A percentile compares a stretch with the other conserved stretches of the same genome.
phyloP scores from a whole-genome alignment of 2,329 filamentous ascomycete genomes.

The Paracamarosporium sp. region DNA sequence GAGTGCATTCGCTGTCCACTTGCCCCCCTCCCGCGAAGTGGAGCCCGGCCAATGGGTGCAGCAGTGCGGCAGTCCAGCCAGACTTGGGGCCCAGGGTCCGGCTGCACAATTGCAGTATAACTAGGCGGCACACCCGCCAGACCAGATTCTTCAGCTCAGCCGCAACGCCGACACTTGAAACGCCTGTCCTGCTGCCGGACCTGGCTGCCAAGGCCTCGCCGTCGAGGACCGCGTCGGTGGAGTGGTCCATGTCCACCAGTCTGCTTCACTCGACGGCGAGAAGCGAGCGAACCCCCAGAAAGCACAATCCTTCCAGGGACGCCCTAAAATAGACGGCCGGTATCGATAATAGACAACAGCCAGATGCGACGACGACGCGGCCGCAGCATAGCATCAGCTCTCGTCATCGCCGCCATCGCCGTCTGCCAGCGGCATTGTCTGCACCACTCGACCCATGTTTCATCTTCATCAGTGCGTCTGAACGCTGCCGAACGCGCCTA shows the following conservation, averaged over 20 bases:
- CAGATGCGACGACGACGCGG: too few relatives aligned
- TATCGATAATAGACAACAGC: not conserved
- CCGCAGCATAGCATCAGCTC: slow-evolving; percentile 1
- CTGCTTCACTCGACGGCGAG: not conserved
- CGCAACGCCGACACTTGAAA: slow-evolving; percentile 18
- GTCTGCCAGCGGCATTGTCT: not conserved
- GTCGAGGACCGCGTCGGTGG: slow-evolving; percentile 9
- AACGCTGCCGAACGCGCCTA: not conserved
- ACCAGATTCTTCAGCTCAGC: not conserved
- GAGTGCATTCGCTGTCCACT: slow-evolving; percentile 1
- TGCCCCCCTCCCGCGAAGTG: not conserved
- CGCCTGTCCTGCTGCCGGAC: not conserved
- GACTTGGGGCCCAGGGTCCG: slow-evolving; percentile 11
- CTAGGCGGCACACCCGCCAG: not conserved
- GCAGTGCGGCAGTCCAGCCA: not conserved
- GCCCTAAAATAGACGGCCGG: not conserved
- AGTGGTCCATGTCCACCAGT: not conserved
- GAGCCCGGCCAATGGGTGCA: not conserved
- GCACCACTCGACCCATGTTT: not conserved
- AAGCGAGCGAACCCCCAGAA: not conserved
- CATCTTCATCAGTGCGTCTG: not conserved
- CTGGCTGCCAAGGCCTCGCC: slow-evolving; percentile 3
- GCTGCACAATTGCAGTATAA: slow-evolving; percentile 7
- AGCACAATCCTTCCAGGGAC: slow-evolving; percentile 1
- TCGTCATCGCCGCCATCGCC: slow-evolving; percentile 3